phyloP scores from a whole-genome alignment of 306 rosid species.

The Corylus heterophylla region DNA sequence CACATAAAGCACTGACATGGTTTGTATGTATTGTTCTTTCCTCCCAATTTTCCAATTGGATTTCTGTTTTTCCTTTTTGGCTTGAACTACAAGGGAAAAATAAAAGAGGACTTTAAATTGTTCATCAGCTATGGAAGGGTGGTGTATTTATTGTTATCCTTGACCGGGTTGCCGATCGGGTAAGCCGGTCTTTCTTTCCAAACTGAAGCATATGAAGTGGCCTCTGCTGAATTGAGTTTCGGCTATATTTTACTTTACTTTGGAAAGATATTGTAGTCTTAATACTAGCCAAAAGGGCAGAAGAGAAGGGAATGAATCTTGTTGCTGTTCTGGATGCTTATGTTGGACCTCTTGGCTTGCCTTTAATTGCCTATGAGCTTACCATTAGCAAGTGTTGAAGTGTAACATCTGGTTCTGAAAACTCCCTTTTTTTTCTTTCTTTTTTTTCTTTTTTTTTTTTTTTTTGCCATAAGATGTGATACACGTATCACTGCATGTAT shows the following conservation, averaged over 20 bases:
- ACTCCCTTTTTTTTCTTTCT: not conserved
- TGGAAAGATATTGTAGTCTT: slow-evolving; percentile 17
- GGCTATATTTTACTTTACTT: slow-evolving; percentile 4
- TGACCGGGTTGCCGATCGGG: slow-evolving; percentile 22
- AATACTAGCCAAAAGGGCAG: slow-evolving; percentile 16
- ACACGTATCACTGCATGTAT: not conserved
- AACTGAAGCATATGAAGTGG: slow-evolving; percentile 23
- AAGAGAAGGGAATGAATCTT: not conserved
- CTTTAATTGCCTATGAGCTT: slow-evolving; percentile 3
- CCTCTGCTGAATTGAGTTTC: slow-evolving; percentile 28
- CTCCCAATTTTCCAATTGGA: slow-evolving; percentile 29
- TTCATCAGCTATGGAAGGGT: slow-evolving; percentile 23
- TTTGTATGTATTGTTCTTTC: slow-evolving; percentile 39
- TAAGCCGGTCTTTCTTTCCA: slow-evolving; percentile 19
- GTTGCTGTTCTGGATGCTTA: slow-evolving; percentile 11
- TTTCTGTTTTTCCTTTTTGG: slow-evolving; percentile 18
- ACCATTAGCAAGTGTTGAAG: not conserved
- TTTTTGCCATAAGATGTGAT: not conserved
- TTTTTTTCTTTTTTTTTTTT: too few relatives aligned
- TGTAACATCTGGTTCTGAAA: slow-evolving; percentile 3
- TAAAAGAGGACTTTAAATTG: slow-evolving; percentile 34
- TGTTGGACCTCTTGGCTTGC: not conserved
- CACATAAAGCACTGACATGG: slow-evolving; percentile 35
- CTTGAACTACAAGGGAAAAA: slow-evolving; percentile 30
- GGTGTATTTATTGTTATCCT: slow-evolving; percentile 24